Conservation (phyloP, 495 filamentous ascomycete species). For the Penicillium canariense region DNA sequence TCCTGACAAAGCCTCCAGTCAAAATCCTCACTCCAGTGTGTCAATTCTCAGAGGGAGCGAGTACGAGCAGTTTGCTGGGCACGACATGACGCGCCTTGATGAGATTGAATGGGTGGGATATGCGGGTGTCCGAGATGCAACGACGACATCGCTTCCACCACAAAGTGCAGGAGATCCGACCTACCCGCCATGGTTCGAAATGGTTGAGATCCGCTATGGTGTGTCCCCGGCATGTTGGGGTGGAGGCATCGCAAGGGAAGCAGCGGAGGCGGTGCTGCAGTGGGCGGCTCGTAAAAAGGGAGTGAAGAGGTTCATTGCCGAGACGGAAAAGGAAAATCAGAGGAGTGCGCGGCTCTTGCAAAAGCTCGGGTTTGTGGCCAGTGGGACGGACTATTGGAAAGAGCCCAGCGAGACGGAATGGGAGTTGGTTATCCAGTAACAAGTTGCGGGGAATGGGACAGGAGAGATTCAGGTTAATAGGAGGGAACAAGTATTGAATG, state of each 20-base stretch:
- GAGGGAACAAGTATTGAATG: not conserved
- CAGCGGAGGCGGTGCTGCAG: slow-evolving; percentile 17
- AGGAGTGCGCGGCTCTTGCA: slow-evolving; percentile 22
- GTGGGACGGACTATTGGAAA: slow-evolving; percentile 32
- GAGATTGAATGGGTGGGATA: slow-evolving; percentile 27
- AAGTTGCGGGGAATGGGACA: no score
- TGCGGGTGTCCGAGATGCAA: slow-evolving; percentile 28
- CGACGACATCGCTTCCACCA: slow-evolving; percentile 22
- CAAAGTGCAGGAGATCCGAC: slow-evolving; percentile 12
- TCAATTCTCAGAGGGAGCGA: slow-evolving; percentile 1
- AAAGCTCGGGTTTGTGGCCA: slow-evolving; percentile 22
- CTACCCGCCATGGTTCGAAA: slow-evolving; percentile 26
- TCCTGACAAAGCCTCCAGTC: not conserved
- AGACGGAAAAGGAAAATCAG: slow-evolving; percentile 24
- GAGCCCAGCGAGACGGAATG: slow-evolving; percentile 26
- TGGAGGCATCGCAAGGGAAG: slow-evolving; percentile 21
- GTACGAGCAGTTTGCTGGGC: not conserved
- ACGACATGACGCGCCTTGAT: not conserved
- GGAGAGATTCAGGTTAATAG: no score
- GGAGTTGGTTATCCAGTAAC: slow-evolving; percentile 16
- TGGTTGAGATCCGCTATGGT: slow-evolving; percentile 29
- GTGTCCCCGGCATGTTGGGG: slow-evolving; percentile 24
- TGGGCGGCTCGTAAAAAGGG: slow-evolving; percentile 21
- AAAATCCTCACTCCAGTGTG: not conserved
- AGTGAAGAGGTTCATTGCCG: slow-evolving; percentile 29